Evolutionary conservation across 2,329 filamentous ascomycete genomes (phyloP).

Genomic region (Pyrenochaeta sp.): DNA sequence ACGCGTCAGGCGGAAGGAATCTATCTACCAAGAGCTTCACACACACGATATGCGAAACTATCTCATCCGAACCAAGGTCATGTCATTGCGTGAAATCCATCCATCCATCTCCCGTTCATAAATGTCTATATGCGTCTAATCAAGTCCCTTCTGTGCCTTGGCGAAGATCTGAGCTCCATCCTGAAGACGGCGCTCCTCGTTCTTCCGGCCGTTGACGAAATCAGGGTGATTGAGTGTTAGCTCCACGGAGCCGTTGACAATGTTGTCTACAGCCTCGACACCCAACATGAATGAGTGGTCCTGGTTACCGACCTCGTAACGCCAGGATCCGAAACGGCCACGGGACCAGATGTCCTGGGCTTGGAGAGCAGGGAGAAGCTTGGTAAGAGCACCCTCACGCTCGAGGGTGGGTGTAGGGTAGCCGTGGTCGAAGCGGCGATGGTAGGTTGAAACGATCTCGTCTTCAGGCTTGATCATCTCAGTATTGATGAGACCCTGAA

Average conservation of each 20-base stretch:
- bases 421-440: conserved; percentile 96
- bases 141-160: conserved; percentile 46
- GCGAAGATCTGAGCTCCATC: conserved; percentile 67
- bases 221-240: conserved; percentile 95
- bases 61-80: no score
- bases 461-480: conserved; percentile 91
- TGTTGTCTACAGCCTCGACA: conserved; percentile 90
- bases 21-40: conserved; percentile 9
- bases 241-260: conserved; percentile 88
- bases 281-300: conserved; percentile 98
- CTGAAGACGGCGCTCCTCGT: conserved; percentile 68
- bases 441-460: conserved; percentile 97
- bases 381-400: conserved; percentile 90
- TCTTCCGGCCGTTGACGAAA: conserved; percentile 83
- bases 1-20: conserved; percentile 1
- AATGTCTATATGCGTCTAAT: conserved; percentile 17
- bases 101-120: conserved; percentile 20
- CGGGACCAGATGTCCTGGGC: conserved; percentile 92
- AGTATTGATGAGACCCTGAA: conserved; percentile 97
- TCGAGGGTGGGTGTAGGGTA: conserved; percentile 96
- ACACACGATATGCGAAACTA: conserved; percentile 11
- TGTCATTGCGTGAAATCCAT: conserved; percentile 18
- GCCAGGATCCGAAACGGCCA: conserved; percentile 97
- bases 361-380: conserved; percentile 92
- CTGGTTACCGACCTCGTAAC: conserved; percentile 97